Base-by-base conservation (phyloP, 139 green algal species). In the Coelastrella sp. region DNA sequence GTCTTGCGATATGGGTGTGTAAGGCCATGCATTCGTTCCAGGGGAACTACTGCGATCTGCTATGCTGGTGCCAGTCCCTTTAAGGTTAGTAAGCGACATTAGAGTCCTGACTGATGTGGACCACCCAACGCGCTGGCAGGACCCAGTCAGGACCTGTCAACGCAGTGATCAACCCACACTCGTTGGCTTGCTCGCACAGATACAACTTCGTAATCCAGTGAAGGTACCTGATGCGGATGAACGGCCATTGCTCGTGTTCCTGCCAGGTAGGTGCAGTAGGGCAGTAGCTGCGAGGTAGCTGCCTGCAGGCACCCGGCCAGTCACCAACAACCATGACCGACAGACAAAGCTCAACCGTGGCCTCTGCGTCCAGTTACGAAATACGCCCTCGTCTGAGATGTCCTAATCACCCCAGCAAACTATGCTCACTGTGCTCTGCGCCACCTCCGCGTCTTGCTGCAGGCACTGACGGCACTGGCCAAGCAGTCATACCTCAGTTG, bases 381-480 rank as follows among this genome's bases (percentile, higher is more conserved):
- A n/a, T n/a, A n/a, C n/a, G n/a, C n/a, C n/a, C n/a, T n/a, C n/a
- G n/a, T n/a, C n/a, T n/a, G n/a, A n/a, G n/a, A n/a, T n/a, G n/a
- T n/a, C n/a, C 53, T 9, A 4, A 64, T 64, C 2, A n/a, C 21
- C 6, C 21, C 17, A 64, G 53, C 21, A 64, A 9, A n/a, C n/a
- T n/a, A n/a, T n/a, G n/a, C n/a, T 66, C 6, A 1, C 30, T 27
- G 57, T 66, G 57, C n/a, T n/a, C n/a, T n/a, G n/a, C n/a, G n/a
- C n/a, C 19, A 66, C 9, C 32, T 43, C 7, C 40, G 32, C n/a
- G n/a, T n/a, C n/a, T n/a, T n/a, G n/a, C n/a, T 62, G 50, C 88
- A 90, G 91, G 93, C 27, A 93, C 88, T n/a, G 93, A 96, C 80
- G 93, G 93, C 60, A 96, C 91, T 9, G 93, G 91, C 3, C 89